Evolutionary conservation across 768 basidiomycete species (phyloP).

Genomic region (Suillus placidus): DNA sequence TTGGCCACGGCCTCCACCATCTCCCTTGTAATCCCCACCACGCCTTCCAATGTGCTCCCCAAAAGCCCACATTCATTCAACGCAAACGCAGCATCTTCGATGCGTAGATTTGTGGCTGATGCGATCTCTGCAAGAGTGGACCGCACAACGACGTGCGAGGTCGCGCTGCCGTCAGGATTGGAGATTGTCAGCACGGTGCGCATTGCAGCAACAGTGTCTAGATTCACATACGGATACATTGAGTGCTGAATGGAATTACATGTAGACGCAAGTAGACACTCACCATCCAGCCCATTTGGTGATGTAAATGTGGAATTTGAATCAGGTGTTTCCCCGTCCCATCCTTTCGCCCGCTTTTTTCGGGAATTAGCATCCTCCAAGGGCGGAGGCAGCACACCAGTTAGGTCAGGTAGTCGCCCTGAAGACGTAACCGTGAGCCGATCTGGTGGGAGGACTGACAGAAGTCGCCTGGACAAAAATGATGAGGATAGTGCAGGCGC

Average conservation of each 20-base stretch:
- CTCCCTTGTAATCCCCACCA: constrained; percentile 61
- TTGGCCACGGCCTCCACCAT: constrained; percentile 68
- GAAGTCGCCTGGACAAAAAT: constrained; percentile 45
- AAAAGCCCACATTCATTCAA: constrained; percentile 86
- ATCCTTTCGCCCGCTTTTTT: constrained; percentile 65
- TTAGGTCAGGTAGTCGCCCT: constrained; percentile 47
- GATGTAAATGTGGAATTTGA: constrained; percentile 36
- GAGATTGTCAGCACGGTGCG: constrained; percentile 61
- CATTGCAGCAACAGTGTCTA: constrained; percentile 26
- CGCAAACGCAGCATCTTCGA: constrained; percentile 88
- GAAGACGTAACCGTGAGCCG: constrained; percentile 46
- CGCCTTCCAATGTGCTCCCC: constrained; percentile 42
- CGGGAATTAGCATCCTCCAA: constrained; percentile 32
- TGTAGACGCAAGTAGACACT: constrained; percentile 13
- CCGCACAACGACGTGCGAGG: constrained; percentile 63
- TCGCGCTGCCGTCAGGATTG: constrained; percentile 68
- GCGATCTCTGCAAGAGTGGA: constrained; percentile 83
- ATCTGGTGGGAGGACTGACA: constrained; percentile 63
- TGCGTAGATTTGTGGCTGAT: constrained; percentile 73
- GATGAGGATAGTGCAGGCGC: constrained; percentile 1
- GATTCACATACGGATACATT: neutral
- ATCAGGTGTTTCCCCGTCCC: constrained; percentile 68
- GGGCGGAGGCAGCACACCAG: constrained; percentile 36
- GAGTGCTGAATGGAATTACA: neutral
- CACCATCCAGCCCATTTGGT: constrained; percentile 44